phyloP scores from a whole-genome alignment of 805 yeast species.

The Trichomonascus vanleenenianus region DNA sequence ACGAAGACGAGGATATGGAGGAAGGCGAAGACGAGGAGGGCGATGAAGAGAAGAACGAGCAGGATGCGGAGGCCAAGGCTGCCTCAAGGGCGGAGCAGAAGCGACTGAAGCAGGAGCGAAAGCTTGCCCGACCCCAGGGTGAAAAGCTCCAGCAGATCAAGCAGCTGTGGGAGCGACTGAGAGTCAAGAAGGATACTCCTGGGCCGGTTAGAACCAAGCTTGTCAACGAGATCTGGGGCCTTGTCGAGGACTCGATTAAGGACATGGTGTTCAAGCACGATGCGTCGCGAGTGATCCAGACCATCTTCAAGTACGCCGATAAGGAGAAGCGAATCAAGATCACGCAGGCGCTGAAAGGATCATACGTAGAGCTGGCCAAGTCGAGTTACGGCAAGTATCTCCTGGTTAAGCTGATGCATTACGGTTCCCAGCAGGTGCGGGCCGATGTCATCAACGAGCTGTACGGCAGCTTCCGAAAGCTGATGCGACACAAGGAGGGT shows the following conservation, averaged over 20 bases:
- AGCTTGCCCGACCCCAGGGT: slow-evolving; percentile 82
- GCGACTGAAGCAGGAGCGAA: slow-evolving; percentile 70
- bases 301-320: slow-evolving; percentile 77
- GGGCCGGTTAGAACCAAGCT: slow-evolving; percentile 68
- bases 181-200: slow-evolving; percentile 78
- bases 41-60: slow-evolving; percentile 22
- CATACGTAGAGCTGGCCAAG: slow-evolving; percentile 75
- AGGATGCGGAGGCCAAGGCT: slow-evolving; percentile 27
- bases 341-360: slow-evolving; percentile 61
- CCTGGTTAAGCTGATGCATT: slow-evolving; percentile 80
- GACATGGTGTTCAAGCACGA: slow-evolving; percentile 93
- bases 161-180: slow-evolving; percentile 80
- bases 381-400: slow-evolving; percentile 91
- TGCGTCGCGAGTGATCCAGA: slow-evolving; percentile 93
- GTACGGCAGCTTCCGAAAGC: slow-evolving; percentile 83
- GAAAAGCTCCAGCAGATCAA: slow-evolving; percentile 77
- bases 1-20: slow-evolving; percentile 9
- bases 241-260: slow-evolving; percentile 64
- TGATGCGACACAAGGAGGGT: slow-evolving; percentile 96
- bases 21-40: slow-evolving; percentile 27
- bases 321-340: slow-evolving; percentile 71
- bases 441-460: slow-evolving; percentile 70
- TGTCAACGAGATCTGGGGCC: slow-evolving; percentile 77
- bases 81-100: slow-evolving; percentile 74
- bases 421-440: slow-evolving; percentile 79